Evolutionary conservation across 2,329 filamentous ascomycete genomes (phyloP).

Genomic region (Aspergillus calidoustus): DNA sequence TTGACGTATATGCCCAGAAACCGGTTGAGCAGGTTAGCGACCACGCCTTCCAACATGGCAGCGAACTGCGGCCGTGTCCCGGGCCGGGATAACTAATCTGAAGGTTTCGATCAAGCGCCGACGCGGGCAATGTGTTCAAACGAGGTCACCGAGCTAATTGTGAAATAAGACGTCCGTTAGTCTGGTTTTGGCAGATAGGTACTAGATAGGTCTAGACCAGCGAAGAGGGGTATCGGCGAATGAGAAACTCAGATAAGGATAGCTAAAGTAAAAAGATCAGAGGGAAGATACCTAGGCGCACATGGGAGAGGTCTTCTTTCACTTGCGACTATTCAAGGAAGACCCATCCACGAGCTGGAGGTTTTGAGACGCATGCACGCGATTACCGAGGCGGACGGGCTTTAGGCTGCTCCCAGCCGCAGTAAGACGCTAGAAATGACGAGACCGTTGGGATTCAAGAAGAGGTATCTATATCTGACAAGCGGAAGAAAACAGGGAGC

Average conservation of each 20-base stretch:
- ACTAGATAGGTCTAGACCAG: slow-evolving; percentile 1
- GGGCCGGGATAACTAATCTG: slow-evolving; percentile 57
- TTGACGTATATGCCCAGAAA: slow-evolving; percentile 99
- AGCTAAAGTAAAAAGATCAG: slow-evolving; percentile 11
- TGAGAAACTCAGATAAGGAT: not conserved
- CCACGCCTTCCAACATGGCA: slow-evolving; percentile 94
- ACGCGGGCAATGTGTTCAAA: not conserved
- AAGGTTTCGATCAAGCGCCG: slow-evolving; percentile 15
- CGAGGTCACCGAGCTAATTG: slow-evolving; percentile 15
- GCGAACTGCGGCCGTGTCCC: slow-evolving; percentile 69
- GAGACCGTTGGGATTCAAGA: slow-evolving; percentile 3
- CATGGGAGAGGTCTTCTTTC: slow-evolving; percentile 28
- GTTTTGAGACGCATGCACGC: slow-evolving; percentile 29
- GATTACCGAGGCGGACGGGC: slow-evolving; percentile 30
- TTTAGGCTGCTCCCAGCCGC: slow-evolving; percentile 6
- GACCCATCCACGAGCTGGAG: slow-evolving; percentile 34
- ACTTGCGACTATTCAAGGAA: slow-evolving; percentile 26
- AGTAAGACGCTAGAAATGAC: slow-evolving; percentile 10
- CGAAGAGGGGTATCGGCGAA: slow-evolving; percentile 10
- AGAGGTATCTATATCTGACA: not conserved
- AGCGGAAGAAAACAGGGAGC: not conserved
- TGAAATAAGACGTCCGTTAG: slow-evolving; percentile 16
- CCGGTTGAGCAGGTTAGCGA: slow-evolving; percentile 95
- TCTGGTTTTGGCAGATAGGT: not conserved
- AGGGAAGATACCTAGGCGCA: slow-evolving; percentile 20